Percentiles rank a stretch among this genome's conserved stretches.
phyloP scores from a whole-genome alignment of 805 yeast species.

The Saccharomycopsis sp. region DNA sequence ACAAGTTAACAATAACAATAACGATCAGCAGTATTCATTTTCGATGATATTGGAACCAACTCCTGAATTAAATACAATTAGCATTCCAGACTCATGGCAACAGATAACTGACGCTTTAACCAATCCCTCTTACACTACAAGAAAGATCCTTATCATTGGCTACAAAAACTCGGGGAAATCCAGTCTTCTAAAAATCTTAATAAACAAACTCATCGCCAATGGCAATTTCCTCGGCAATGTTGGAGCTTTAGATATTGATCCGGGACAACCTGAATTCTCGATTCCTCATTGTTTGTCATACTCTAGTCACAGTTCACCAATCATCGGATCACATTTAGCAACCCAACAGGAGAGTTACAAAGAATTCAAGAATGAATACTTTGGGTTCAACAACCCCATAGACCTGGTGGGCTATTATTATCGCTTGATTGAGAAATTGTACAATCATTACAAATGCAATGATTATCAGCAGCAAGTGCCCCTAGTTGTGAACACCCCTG shows the following conservation, averaged over 20 bases:
- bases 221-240: conserved; percentile 24
- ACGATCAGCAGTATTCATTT: conserved; percentile 19
- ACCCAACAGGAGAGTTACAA: conserved; percentile 4
- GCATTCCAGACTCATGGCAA: conserved; percentile 12
- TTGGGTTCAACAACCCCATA: conserved; percentile 34
- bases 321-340: conserved; percentile 24
- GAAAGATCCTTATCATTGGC: conserved; percentile 38
- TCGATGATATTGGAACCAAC: conserved; percentile 23
- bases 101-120: not conserved
- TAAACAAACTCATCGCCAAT: conserved; percentile 32
- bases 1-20: conserved; percentile 20
- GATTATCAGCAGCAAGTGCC: conserved; percentile 22
- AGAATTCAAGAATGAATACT: conserved; percentile 25
- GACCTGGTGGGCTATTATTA: conserved; percentile 30
- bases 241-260: conserved; percentile 46
- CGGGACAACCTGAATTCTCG: conserved; percentile 50
- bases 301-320: conserved; percentile 26
- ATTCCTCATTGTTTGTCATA: conserved; percentile 41
- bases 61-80: conserved; percentile 7
- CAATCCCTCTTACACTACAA: conserved; percentile 1
- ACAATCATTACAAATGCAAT: conserved; percentile 18
- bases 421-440: conserved; percentile 26
- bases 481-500: conserved; percentile 33
- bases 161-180: conserved; percentile 52
- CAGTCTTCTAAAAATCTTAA: conserved; percentile 37